Base-by-base conservation (phyloP, 129 eudicot genomes). In the Helianthus annuus region DNA sequence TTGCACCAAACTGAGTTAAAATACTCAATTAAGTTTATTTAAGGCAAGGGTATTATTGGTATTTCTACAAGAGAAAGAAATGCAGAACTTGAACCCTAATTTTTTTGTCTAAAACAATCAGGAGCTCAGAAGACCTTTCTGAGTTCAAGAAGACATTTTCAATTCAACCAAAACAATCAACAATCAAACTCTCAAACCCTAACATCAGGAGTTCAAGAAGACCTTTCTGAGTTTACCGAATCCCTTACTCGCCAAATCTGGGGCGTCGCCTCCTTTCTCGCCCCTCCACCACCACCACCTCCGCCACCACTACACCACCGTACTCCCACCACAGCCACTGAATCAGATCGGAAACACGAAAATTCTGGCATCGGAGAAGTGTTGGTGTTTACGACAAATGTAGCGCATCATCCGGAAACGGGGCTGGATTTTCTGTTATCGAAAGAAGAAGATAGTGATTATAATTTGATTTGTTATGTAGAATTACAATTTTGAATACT, bases 341-440 rank as follows among this genome's bases (percentile, higher is more conserved):
- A 16, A 10, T 34, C 75, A 71, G 60, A 70, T 73, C 77, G 48
- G 1, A 48, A 52, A 4, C 45, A 36, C 22, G 29, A 7, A 14
- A 58, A 73, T 51, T 48, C 58, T 6, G 61, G 61, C 22, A 69
- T n/a, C 10, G 74, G 68, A 2, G 72, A 52, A 77, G 92, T 81
- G 1, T 81, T 92, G 91, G 82, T 83, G 36, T 92, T 92, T 36
- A 94, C 91, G 6, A 81, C 60, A 76, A 86, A 92, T 71, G 84
- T 89, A 11, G 93, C 94, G 34, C 91, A 86, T 85, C 97, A 92
- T 85, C 96, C 97, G 0, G 97, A 92, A 78, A 92, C 97, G 0
- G 89, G 97, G 97, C 59, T 92, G 81, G 94, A 92, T 81, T 92
- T 92, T 74, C 96, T 94, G 9, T 58, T 92, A 45, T 79, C 85